phyloP scores from a whole-genome alignment of 2,329 filamentous ascomycete genomes.

The Daldinia sp. region DNA sequence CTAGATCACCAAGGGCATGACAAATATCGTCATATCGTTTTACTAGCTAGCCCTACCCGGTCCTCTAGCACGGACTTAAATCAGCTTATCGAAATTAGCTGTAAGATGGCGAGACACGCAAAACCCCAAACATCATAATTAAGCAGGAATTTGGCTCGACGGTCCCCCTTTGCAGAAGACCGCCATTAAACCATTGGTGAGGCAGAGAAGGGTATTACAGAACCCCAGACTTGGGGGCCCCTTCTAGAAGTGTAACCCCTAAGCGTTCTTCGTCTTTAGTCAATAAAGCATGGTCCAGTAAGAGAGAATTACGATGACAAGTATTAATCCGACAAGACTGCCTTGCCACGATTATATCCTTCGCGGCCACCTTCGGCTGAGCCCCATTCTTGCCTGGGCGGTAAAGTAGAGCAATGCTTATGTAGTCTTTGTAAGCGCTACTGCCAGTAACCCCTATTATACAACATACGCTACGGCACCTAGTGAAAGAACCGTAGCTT shows the following conservation, averaged over 20 bases:
- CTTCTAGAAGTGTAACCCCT: neutral
- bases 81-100: constrained; percentile 7
- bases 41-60: neutral
- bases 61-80: neutral
- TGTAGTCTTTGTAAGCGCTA: constrained; percentile 5
- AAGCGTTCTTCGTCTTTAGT: neutral
- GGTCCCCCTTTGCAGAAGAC: neutral
- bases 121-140: neutral
- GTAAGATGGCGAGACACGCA: constrained; percentile 7
- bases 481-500: neutral
- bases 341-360: neutral
- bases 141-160: neutral
- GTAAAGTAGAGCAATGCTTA: constrained; percentile 12
- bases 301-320: neutral
- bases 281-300: neutral
- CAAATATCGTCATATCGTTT: constrained; percentile 9
- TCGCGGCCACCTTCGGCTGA: constrained; percentile 12
- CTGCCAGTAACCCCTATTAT: neutral
- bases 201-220: neutral
- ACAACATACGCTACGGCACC: neutral
- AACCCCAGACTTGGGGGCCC: neutral
- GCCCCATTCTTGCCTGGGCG: constrained; percentile 24
- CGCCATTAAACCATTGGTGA: neutral
- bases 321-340: neutral
- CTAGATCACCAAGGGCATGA: constrained; percentile 8